A percentile compares a stretch with the other conserved stretches of the same genome.
phyloP scores from a whole-genome alignment of 108 stramenopile genomes.

The Fragilariopsis cylindrus region DNA sequence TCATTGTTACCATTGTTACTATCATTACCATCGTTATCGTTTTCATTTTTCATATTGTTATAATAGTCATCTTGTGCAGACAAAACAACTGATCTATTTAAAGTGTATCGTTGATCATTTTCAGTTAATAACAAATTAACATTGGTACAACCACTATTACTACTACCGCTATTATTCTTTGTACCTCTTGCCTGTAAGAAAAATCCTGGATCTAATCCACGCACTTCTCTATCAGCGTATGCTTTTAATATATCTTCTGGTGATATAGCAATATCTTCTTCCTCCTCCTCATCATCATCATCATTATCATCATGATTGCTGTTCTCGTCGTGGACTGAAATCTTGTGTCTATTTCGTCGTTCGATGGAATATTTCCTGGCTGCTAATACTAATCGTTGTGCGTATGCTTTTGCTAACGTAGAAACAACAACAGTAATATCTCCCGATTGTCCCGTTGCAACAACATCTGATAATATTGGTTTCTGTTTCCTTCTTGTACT shows the following conservation, averaged over 20 bases:
- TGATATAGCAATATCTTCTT: constrained; percentile 30
- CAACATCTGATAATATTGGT: constrained; percentile 53
- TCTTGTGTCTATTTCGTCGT: background rate
- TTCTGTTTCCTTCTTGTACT: no score
- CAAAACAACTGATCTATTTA: background rate
- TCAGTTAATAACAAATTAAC: background rate
- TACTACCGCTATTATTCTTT: background rate
- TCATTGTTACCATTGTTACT: no score
- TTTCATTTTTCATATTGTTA: background rate
- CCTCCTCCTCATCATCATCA: background rate
- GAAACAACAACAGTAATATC: constrained; percentile 75
- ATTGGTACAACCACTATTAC: no score
- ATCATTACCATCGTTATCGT: background rate
- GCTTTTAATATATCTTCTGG: constrained; percentile 63
- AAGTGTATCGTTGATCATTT: background rate
- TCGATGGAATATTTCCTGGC: constrained; percentile 51
- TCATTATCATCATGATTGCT: no score
- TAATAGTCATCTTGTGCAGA: background rate
- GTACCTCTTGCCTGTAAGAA: constrained; percentile 43
- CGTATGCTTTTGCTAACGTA: constrained; percentile 76
- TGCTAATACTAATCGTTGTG: constrained; percentile 73
- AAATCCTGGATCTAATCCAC: constrained; percentile 82
- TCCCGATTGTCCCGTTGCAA: constrained; percentile 60
- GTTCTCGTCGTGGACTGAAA: constrained; percentile 1
- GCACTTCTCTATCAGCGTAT: constrained; percentile 46